Evolutionary conservation across 345 rosid genomes (phyloP), one percentile per base, ranked within the genome.

Genomic region (Rhodamnia argentea): DNA sequence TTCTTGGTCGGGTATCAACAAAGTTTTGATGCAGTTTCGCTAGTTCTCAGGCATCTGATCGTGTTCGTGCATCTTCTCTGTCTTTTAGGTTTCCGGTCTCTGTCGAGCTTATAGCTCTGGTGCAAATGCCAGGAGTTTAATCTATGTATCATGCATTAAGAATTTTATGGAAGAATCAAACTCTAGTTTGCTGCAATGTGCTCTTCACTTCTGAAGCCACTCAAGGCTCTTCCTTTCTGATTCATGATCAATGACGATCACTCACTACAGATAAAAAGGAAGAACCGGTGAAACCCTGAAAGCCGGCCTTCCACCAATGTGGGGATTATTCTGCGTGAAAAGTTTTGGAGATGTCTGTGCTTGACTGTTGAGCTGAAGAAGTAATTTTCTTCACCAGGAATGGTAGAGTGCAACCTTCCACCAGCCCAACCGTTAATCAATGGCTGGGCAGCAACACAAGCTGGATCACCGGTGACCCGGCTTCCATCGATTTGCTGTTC

Each of bases 381-480:
- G 85, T 93, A 92, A 89, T 92, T 93, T 20, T 94, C 97, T 90
- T 95, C 94, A 26, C 98, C 97, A 8, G 95, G 95, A 88, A 95
- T 27, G 9, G 99, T 94, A 20, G 97, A 93, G 85, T 96, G 93
- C 82, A 97, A 89, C 89, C 99, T 93, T 75, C 99, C 98, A 1
- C 94, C 96, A 18, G 98, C 99, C 99, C 99, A 91, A 27, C 98
- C 99, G 86, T 96, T 96, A 93, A 95, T 95, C 85, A 93, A 52
- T 50, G 86, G 92, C 7, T 94, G 92, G 9, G 89, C 92, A 11
- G 91, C 91, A 9, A 88, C 89, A 3, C 53, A 57, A 37, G 91
- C 95, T 23, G 96, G 98, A 87, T 92, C 96, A 54, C 98, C 98
- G 27, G 88, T 83, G 18, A 94, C 98, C 58, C 90, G 94, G 87